Evolutionary conservation across 768 basidiomycete species (phyloP).

Genomic region (Leccinum rimulosum): DNA sequence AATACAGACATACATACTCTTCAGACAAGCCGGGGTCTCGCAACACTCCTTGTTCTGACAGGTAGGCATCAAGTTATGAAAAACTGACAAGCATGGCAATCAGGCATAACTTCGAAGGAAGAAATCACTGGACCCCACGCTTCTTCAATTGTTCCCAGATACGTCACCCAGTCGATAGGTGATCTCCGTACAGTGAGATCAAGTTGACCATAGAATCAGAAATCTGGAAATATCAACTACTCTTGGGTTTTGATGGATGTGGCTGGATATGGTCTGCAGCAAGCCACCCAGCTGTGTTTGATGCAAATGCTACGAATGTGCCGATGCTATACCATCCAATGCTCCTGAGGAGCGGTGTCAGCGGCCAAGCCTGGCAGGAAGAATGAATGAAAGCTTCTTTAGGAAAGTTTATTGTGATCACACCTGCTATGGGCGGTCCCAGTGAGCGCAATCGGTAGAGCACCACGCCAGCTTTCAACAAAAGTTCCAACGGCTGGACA

Average conservation of each 20-base stretch:
- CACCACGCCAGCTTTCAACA: constrained; percentile 78
- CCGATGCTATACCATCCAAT: constrained; percentile 65
- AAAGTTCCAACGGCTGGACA: constrained; percentile 75
- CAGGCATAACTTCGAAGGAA: constrained; percentile 75
- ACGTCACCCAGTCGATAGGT: constrained; percentile 76
- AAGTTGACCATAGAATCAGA: constrained; percentile 15
- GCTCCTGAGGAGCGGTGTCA: constrained; percentile 73
- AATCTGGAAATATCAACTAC: constrained; percentile 14
- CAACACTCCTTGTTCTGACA: constrained; percentile 90
- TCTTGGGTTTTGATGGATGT: constrained; percentile 22
- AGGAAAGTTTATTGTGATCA: constrained; percentile 22
- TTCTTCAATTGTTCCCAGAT: constrained; percentile 75
- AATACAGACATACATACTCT: constrained; percentile 86
- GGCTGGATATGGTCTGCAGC: constrained; percentile 38
- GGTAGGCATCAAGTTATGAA: constrained; percentile 43
- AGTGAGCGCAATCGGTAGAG: constrained; percentile 85
- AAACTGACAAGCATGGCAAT: not conserved
- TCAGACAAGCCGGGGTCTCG: constrained; percentile 81
- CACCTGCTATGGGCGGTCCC: constrained; percentile 98
- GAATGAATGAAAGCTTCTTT: not conserved
- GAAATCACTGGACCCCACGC: constrained; percentile 72
- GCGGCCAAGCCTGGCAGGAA: constrained; percentile 72
- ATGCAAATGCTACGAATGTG: constrained; percentile 51
- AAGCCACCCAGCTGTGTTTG: constrained; percentile 39
- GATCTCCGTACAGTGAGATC: constrained; percentile 56